Base-by-base conservation (phyloP, 106 monocot species). In the Dendrobium huoshanense region DNA sequence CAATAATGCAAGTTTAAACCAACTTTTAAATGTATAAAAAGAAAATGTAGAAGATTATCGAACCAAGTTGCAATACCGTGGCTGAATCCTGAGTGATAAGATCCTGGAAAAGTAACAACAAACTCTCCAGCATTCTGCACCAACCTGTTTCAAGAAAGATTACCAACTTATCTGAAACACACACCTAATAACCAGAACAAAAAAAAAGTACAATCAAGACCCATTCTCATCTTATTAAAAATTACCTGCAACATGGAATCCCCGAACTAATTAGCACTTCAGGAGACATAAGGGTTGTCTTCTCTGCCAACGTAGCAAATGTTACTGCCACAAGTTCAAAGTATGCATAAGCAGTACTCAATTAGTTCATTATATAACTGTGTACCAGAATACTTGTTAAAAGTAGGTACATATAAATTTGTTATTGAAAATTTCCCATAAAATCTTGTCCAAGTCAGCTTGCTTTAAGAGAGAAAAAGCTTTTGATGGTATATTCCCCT, bases 71-170 rank as follows among this genome's bases (percentile, higher is more conserved):
- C 24, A 47, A 25, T 84, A 98, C 97, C 97, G 82, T 91, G 94
- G 84, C 92, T 98, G 72, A 98, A 98, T 65, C 97, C 97, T 43
- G 83, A 89, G 85, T 98, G 97, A 84, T 98, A 98, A 80, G 97
- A 80, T 78, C 97, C 97, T 77, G 97, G 97, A 75, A 98, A 94
- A 61, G 97, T 98, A 83, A 98, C 89, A 81, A 98, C 97, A 84
- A 98, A 98, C 42, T 98, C 97, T 73, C 97, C 97, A 84, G 94
- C 89, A 86, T 94, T 98, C 83, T 98, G 97, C 68, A 98, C 94
- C 81, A 98, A 86, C 82, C 97, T 98, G 84, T 44, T 87, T 80
- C 31, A 76, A 76, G 3, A 76, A 49, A 27, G 76, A 76, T 48
- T 76, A 76, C 27, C 20, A 74, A 74, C 41, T 74, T 74, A 74